Percentiles rank a stretch among this genome's conserved stretches.
These are phyloP conservation scores for Botrytis squamosa DNA, from an alignment of 2,329 filamentous ascomycete species.

Conservation along the genomic window DNA sequence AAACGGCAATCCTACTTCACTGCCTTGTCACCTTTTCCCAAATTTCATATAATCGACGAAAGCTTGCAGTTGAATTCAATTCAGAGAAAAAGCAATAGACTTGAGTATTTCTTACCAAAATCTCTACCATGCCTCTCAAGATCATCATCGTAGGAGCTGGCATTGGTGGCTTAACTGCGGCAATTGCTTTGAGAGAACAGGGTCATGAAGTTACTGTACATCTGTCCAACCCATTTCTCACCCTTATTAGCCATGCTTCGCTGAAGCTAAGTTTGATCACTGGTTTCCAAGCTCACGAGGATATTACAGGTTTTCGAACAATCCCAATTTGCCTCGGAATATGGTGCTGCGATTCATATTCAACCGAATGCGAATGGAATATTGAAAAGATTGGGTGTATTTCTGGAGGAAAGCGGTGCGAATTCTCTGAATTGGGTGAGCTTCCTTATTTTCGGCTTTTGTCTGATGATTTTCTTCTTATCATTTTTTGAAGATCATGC, in stretches of 20 bases:
- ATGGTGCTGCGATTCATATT: slow-evolving; percentile 61
- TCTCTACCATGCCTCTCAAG: neutral
- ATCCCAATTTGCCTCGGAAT: slow-evolving; percentile 54
- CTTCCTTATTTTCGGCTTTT: neutral
- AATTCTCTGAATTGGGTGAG: slow-evolving; percentile 1
- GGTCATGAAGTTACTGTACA: slow-evolving; percentile 39
- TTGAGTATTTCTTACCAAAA: neutral
- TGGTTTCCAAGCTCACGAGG: neutral
- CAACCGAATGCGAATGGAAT: slow-evolving; percentile 61
- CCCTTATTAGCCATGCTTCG: neutral
- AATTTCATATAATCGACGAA: neutral
- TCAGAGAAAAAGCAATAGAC: neutral
- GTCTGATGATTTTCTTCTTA: neutral
- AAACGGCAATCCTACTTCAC: neutral
- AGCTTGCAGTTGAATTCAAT: neutral
- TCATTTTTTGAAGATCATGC: neutral
- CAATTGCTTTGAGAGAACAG: slow-evolving; percentile 59
- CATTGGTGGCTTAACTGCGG: slow-evolving; percentile 59
- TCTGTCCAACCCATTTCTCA: neutral
- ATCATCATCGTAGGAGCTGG: slow-evolving; percentile 56
- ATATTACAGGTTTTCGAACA: slow-evolving; percentile 51
- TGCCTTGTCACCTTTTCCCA: neutral
- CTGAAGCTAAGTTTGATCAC: neutral
- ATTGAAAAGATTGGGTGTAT: slow-evolving; percentile 47
- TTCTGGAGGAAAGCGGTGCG: slow-evolving; percentile 43